phyloP scores from a whole-genome alignment of 2,329 filamentous ascomycete species.

The Colletotrichum sojae region DNA sequence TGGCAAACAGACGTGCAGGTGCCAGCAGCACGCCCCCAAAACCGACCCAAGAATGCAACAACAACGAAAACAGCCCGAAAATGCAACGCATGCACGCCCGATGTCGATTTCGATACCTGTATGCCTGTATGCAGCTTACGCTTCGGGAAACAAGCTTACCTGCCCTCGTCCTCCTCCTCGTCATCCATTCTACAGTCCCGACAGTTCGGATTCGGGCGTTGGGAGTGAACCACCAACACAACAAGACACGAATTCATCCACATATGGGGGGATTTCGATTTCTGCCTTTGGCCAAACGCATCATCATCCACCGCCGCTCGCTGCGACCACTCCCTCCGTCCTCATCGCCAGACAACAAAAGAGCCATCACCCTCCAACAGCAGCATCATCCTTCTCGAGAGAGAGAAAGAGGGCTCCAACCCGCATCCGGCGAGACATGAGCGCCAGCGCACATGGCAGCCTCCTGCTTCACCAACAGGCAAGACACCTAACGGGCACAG shows the following conservation, averaged over 20 bases:
- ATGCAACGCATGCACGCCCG: too few species aligned
- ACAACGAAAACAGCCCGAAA: too few species aligned
- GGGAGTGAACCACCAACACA: slow-evolving; percentile 21
- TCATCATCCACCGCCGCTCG: slow-evolving; percentile 6
- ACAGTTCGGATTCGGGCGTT: slow-evolving; percentile 36
- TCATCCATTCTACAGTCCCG: slow-evolving; percentile 26
- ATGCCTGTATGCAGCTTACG: neutral
- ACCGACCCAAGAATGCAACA: too few species aligned
- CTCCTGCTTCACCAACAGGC: slow-evolving; percentile 26
- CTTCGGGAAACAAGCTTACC: slow-evolving; percentile 14
- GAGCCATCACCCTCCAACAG: slow-evolving; percentile 3
- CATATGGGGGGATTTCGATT: too few species aligned
- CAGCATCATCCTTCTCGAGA: neutral
- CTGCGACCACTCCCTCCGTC: neutral
- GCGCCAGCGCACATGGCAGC: slow-evolving; percentile 39
- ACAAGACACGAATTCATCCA: slow-evolving; percentile 22
- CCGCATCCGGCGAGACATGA: slow-evolving; percentile 36
- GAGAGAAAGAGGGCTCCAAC: neutral
- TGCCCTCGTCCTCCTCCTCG: slow-evolving; percentile 17
- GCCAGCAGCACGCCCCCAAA: neutral
- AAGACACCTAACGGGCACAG: slow-evolving; percentile 33
- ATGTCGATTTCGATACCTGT: too few species aligned
- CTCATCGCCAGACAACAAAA: slow-evolving; percentile 25
- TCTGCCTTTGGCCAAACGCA: slow-evolving; percentile 11
- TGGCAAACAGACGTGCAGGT: slow-evolving; percentile 12